A percentile compares a stretch with the other conserved stretches of the same genome.
Conservation (phyloP, 2,329 filamentous ascomycete genomes). For the Endocalyx cinctus region DNA sequence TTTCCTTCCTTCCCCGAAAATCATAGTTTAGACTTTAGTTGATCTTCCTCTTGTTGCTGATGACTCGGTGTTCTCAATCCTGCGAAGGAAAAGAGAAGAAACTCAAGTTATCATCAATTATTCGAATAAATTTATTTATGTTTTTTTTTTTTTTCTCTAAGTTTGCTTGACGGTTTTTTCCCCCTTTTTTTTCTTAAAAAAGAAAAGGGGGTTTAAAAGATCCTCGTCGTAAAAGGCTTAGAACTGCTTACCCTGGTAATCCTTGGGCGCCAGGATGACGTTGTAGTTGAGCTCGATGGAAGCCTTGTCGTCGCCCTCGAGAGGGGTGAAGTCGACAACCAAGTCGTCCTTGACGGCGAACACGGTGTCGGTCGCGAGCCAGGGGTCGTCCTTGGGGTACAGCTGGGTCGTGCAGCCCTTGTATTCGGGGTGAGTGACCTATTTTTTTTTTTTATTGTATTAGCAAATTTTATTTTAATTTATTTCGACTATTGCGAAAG, state of each 20-base stretch:
- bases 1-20: too few species aligned
- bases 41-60: too few species aligned
- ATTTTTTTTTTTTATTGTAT: background rate
- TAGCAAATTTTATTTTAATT: background rate
- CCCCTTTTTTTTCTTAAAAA: too few species aligned
- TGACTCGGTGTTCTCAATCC: too few species aligned
- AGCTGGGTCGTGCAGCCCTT: slow-evolving; percentile 72
- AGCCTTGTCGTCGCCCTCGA: slow-evolving; percentile 27
- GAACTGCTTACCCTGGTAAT: slow-evolving; percentile 37
- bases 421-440: slow-evolving; percentile 58
- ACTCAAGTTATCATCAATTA: too few species aligned
- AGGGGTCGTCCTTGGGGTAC: slow-evolving; percentile 64
- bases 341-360: slow-evolving; percentile 52
- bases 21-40: too few species aligned
- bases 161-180: too few species aligned
- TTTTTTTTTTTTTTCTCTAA: too few species aligned
- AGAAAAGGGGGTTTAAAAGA: too few species aligned
- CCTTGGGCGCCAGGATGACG: slow-evolving; percentile 38
- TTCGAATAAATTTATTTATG: too few species aligned
- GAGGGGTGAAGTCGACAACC: slow-evolving; percentile 44
- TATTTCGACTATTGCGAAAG: background rate
- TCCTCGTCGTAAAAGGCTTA: slow-evolving; percentile 8
- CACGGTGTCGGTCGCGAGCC: slow-evolving; percentile 49
- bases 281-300: slow-evolving; percentile 31
- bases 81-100: too few species aligned